Base-by-base conservation (phyloP, 176 grass and related monocot genomes). In the Carex littledalei region DNA sequence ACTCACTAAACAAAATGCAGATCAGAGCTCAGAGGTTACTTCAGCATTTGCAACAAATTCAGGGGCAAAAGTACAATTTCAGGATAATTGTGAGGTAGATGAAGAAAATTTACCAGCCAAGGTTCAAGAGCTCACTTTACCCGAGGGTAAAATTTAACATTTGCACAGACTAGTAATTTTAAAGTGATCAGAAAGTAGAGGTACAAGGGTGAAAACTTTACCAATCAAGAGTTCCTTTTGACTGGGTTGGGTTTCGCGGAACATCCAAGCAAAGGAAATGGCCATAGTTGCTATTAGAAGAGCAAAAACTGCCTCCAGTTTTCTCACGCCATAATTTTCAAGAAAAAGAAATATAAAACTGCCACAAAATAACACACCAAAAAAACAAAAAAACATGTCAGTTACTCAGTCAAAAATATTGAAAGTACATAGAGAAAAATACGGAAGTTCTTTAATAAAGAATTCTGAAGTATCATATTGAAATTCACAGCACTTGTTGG, bases 331-430 rank as follows among this genome's bases (percentile, higher is more conserved):
- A 16, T 99, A 99, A 47, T 99, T 99, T 85, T 99, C 96, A 31
- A 99, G 93, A 13, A 88, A 99, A 68, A 99, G 88, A 86, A 99
- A 99, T 85, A 95, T 91, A 54, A 99, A 99, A 86, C 96, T 99
- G 93, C 24, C 41, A 87, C 59, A 14, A 86, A 85, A 68, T 52
- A 54, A 68, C 47, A 83, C 15, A 64, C 12, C 76, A 81, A 67
- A 65, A 17, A 31, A 78, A 64, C 12, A 76, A 81, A 67, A 65
- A 17, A 31, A 78, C 1, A 31, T 32, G 74, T 78, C 52, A 78
- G 14, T 56, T 78, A 34, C 18, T 86, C 50, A 16, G 22, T 73
- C 66, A 14, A 49, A 85, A 63, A 34, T 35, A 84, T n/a, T n/a
- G n/a, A n/a, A n/a, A 47, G 24, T 66, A 62, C 16, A 13, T 37